phyloP scores from a whole-genome alignment of 2,329 filamentous ascomycete species.

The Ambrosiella xylebori region DNA sequence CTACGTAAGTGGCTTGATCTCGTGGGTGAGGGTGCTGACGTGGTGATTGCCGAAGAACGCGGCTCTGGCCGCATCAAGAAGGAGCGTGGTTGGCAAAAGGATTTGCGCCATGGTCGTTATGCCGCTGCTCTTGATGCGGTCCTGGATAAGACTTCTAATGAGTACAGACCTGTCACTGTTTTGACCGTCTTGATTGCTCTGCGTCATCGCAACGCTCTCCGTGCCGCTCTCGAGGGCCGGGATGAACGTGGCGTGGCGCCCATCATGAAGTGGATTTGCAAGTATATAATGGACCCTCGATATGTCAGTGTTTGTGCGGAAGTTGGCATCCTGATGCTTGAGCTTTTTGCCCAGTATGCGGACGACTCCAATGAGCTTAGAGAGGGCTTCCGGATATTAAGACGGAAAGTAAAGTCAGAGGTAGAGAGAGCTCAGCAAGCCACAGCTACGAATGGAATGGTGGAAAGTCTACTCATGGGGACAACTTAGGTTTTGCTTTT shows the following conservation, averaged over 20 bases:
- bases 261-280: conserved; percentile 66
- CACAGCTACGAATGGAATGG: conserved; percentile 69
- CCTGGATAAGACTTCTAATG: conserved; percentile 34
- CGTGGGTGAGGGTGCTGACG: conserved; percentile 68
- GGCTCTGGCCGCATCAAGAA: conserved; percentile 29
- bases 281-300: conserved; percentile 65
- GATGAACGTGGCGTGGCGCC: conserved; percentile 71
- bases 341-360: conserved; percentile 71
- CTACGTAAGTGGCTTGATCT: conserved; percentile 49
- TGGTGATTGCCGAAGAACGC: conserved; percentile 61
- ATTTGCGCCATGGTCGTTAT: conserved; percentile 65
- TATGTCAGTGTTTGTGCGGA: conserved; percentile 71
- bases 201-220: conserved; percentile 71
- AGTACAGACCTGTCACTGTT: conserved; percentile 42
- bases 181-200: conserved; percentile 71
- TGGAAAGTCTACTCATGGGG: conserved; percentile 49
- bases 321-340: conserved; percentile 62
- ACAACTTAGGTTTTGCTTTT: neutral
- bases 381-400: conserved; percentile 49
- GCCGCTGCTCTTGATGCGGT: conserved; percentile 62
- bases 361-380: conserved; percentile 58
- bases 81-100: conserved; percentile 61
- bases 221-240: conserved; percentile 60
- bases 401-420: conserved; percentile 54
- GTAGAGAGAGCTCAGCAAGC: conserved; percentile 74